A percentile compares a stretch with the other conserved stretches of the same genome.
Evolutionary conservation across 345 rosid species (phyloP).

Genomic region (Triadica sebifera): DNA sequence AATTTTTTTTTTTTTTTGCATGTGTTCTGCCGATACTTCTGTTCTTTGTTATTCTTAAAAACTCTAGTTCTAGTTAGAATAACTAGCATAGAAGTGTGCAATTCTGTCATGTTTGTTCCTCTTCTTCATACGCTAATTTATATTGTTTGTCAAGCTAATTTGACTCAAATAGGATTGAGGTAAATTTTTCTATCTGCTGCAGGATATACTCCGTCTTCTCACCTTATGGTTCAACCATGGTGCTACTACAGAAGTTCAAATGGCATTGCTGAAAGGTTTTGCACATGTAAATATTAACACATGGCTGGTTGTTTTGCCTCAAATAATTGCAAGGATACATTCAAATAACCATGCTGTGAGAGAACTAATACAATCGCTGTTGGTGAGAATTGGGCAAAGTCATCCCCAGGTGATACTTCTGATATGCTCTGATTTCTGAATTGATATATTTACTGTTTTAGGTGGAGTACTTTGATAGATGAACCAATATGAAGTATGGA

Average conservation of each 20-base stretch:
- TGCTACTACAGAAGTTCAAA: slow-evolving; percentile 84
- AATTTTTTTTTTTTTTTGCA: too few species aligned
- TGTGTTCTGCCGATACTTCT: neutral
- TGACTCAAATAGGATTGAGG: neutral
- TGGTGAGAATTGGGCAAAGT: slow-evolving; percentile 88
- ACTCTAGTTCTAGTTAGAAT: neutral
- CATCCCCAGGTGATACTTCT: slow-evolving; percentile 87
- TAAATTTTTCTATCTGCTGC: slow-evolving; percentile 28
- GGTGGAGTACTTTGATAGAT: neutral
- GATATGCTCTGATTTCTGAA: slow-evolving; percentile 4
- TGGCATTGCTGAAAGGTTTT: slow-evolving; percentile 81
- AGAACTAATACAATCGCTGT: slow-evolving; percentile 86
- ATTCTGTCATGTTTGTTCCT: neutral
- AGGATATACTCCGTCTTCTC: slow-evolving; percentile 99
- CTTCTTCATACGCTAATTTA: neutral
- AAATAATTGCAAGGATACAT: slow-evolving; percentile 99
- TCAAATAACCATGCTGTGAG: slow-evolving; percentile 92
- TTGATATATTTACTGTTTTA: neutral
- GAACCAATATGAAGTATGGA: neutral
- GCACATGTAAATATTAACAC: slow-evolving; percentile 86
- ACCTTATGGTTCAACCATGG: slow-evolving; percentile 99
- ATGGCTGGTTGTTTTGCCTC: slow-evolving; percentile 96
- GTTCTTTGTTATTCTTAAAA: neutral
- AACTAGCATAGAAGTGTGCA: neutral
- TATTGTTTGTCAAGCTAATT: neutral